Base-by-base conservation (phyloP, 495 filamentous ascomycete genomes). In the Xylaria grammica region DNA sequence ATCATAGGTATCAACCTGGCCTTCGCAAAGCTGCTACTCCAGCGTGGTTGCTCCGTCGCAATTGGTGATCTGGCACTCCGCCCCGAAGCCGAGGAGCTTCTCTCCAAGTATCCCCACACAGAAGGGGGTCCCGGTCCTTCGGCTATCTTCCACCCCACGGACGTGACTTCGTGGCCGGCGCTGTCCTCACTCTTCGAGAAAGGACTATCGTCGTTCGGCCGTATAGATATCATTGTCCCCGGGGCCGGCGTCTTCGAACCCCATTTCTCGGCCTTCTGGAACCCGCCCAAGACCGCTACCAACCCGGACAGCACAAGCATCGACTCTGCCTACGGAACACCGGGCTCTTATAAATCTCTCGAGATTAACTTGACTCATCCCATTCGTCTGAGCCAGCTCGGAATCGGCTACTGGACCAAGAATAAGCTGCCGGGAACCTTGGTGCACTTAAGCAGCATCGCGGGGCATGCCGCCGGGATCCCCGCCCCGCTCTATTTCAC, bases 301-400 rank as follows among this genome's bases (percentile, higher is more conserved):
- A 84, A 83, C 54, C 79, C 75, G 56, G 86, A 89, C 66, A 46
- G 75, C 2, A 72, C 69, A 4, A 60, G 54, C n/a, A 40, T 34
- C 13, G 70, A 67, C 38, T 48, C 62, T 3, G 58, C 49, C 6
- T 61, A 49, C 17, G 58, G 29, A 0, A 65, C 73, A 34, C 72
- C 82, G 1, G 79, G 81, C 56, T 76, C 79, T 60, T 91, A 90
- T 68, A 82, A 82, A 20, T 65, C 77, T 60, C 38, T 91, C 36
- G 87, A 90, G 69, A 87, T 91, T 77, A 90, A 90, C 72, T 52
- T 90, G 65, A 89, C 85, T 6, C 89, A 90, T 71, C 89, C 89
- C 0, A 90, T 91, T 71, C 87, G 87, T 57, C 78, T 80, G 7
- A 88, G 86, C 13, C 89, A 90, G 68, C 75, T 90, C 11, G 89